Evolutionary conservation across 108 stramenopile genomes (phyloP), one percentile per base, ranked within the genome.

Genomic region (Stephanodiscus triporus): DNA sequence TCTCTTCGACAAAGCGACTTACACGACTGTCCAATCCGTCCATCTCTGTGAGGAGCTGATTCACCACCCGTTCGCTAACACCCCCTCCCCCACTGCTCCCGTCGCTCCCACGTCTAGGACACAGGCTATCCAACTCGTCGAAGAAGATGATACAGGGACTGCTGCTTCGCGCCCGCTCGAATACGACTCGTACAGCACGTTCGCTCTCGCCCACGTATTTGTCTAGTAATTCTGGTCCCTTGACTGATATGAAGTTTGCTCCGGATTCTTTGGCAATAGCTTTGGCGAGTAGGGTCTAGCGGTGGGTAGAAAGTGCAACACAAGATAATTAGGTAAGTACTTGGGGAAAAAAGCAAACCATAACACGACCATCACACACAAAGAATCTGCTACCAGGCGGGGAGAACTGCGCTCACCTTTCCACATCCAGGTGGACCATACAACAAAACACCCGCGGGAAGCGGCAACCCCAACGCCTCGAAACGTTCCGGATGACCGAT

Each of bases 391-490:
- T n/a, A n/a, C n/a, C n/a, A n/a, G n/a, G n/a, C n/a, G n/a, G n/a
- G n/a, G n/a, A n/a, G n/a, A n/a, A n/a, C n/a, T n/a, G n/a, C n/a
- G n/a, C n/a, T n/a, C n/a, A n/a, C n/a, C n/a, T 99, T 99, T 16
- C 97, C 97, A 79, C 98, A 99, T 29, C 98, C 97, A 6, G 97
- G 97, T n/a, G 97, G 97, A 9, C 98, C 98, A 69, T 97, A 97
- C 19, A 98, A 72, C 59, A 99, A 73, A 9, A 96, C 90, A 26
- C 98, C 98, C 8, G 94, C 95, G 9, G 97, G 97, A n/a, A 97
- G 81, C 9, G 95, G 83, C 38, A 96, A 74, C 29, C 96, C 93
- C 48, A 94, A 80, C 1, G 79, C 81, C 53, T 84, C 69, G 66
- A 96, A 96, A 47, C 87, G 91, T 86, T 99, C 98, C 8, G 98